phyloP scores from a whole-genome alignment of 805 yeast species.

The Candida loeiensis region DNA sequence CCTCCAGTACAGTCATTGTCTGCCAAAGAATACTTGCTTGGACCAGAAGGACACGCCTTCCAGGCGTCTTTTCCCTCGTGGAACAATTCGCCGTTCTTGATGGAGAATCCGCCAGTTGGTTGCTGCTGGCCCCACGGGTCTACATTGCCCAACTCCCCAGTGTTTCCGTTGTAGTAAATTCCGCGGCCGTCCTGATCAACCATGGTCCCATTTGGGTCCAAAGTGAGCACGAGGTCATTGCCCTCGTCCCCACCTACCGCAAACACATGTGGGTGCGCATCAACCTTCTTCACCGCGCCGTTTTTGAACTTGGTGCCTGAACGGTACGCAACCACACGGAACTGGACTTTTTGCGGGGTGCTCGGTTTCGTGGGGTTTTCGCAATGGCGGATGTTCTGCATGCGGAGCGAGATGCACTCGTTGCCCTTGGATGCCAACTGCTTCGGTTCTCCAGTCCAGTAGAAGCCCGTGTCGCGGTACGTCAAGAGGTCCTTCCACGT shows the following conservation, averaged over 20 bases:
- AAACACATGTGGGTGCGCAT: conserved; percentile 30
- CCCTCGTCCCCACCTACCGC: conserved; percentile 33
- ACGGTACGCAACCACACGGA: conserved; percentile 19
- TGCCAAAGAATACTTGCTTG: conserved; percentile 22
- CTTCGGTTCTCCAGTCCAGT: not conserved
- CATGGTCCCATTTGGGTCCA: conserved; percentile 25
- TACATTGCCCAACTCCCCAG: conserved; percentile 33
- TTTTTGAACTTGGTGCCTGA: conserved; percentile 27
- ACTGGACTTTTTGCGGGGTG: conserved; percentile 7
- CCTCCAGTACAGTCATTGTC: conserved; percentile 28
- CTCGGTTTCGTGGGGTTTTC: not conserved
- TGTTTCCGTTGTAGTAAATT: conserved; percentile 23
- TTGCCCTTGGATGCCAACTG: not conserved
- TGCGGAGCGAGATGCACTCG: not conserved
- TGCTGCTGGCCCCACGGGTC: conserved; percentile 30
- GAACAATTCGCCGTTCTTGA: conserved; percentile 31
- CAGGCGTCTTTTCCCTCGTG: conserved; percentile 33
- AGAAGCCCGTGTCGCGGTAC: not conserved
- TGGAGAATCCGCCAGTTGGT: conserved; percentile 38
- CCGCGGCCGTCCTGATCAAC: conserved; percentile 30
- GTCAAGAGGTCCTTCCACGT: conserved; percentile 14
- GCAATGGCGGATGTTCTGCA: not conserved
- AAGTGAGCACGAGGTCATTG: conserved; percentile 19
- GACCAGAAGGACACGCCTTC: conserved; percentile 35
- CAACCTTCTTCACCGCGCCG: conserved; percentile 25